Base-by-base conservation (phyloP, 176 grass and related monocot species). In the Hyparrhenia diplandra region DNA sequence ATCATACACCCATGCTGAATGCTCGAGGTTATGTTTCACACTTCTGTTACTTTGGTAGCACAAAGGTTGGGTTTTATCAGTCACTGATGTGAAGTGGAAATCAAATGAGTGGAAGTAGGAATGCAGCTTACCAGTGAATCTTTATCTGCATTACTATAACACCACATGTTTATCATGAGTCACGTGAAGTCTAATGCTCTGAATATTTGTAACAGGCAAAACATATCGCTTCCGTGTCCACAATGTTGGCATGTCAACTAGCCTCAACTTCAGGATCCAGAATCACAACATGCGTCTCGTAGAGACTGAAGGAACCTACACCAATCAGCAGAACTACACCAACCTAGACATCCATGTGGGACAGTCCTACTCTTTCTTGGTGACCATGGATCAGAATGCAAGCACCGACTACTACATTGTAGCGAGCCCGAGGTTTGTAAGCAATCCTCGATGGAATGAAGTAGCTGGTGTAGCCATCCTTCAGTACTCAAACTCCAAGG, bases 191-290 rank as follows among this genome's bases (percentile, higher is more conserved):
- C 18, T 69, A 9, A 39, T 25, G 37, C 21, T 85, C 5, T 46
- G 25, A 60, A 39, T 84, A 2, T 29, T 42, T 64, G 14, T 74
- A 76, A 77, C 88, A 98, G 92, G 95, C 1, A 93, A 95, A 77
- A 93, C 86, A 32, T 95, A 98, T 85, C 83, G 92, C 34, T 80
- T 98, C 78, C 83, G 90, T 25, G 86, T 98, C 52, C 95, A 98
- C 75, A 98, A 98, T 58, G 81, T 98, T 7, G 95, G 95, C 45
- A 88, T 72, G 25, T 94, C 92, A 27, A 95, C 95, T 10, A 98
- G 92, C 85, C 76, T 98, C 54, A 95, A 93, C 79, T 93, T 98
- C 27, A 88, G 95, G 84, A 94, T 98, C 69, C 95, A 95, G 88
- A 91, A 76, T 57, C 95, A 98, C 86, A 86, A 84, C 60, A 69